Evolutionary conservation across 1,284 basidiomycete species (phyloP), one percentile per base, ranked within the genome.

Genomic region (Fistulinella cinereoalba): DNA sequence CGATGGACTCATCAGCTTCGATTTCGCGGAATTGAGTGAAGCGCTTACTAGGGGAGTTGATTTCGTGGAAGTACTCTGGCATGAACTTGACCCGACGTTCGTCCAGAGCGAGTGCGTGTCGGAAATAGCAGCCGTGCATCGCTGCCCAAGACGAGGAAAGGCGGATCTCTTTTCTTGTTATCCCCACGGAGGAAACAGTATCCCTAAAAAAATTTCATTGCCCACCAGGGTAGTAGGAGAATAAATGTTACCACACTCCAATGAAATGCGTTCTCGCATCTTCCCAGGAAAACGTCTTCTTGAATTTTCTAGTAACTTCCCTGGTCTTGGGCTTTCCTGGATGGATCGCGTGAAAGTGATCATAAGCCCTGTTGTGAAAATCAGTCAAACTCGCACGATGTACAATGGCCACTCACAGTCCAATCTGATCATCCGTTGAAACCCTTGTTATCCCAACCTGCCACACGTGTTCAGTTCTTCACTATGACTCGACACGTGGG

Each of bases 31-130:
- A 13, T 13, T 36, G 34, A 36, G 52, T 44, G 21, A n/a, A n/a
- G n/a, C n/a, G n/a, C n/a, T n/a, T n/a, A n/a, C n/a, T n/a, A n/a
- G n/a, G n/a, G n/a, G n/a, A n/a, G n/a, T 51, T 53, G 52, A 51
- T 53, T 32, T 54, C 52, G 12, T 43, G 52, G 33, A 50, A 54
- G 27, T 65, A 64, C 42, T 71, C 70, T 1, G 69, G 67, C 37
- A 65, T 56, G 47, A 68, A 71, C 41, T 67, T 67, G 22, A 67
- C 67, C 3, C 69, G 65, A 27, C 59, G 52, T 42, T 70, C 69
- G 31, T 70, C 69, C 1, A 70, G 47, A 13, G 58, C 58, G 8
- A 60, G 52, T 3, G 55, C 60, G 25, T 60, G 58, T 4, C 58
- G 54, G 37, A 62, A 49, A 28, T 57, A 51, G 13, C 60, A 62